Conservation (phyloP, 371 early-diverging fungal genomes). For the Umbelopsis sp. region DNA sequence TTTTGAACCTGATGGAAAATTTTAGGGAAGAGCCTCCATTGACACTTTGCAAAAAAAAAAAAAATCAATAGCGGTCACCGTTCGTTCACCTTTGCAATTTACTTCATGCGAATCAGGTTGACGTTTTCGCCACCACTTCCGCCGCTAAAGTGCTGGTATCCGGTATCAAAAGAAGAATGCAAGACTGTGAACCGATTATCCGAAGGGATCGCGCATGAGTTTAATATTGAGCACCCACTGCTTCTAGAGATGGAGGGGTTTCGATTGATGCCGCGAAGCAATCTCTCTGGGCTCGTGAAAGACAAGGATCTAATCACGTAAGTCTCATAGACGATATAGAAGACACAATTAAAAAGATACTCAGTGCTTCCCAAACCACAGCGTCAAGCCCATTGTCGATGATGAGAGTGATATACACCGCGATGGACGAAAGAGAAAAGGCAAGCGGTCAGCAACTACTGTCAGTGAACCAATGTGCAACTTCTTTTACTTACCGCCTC, state of each 20-base stretch:
- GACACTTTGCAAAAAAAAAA: no score
- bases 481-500: neutral
- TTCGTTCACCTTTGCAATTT: neutral
- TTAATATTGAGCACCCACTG: slow-evolving; percentile 2
- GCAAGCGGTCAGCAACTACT: neutral
- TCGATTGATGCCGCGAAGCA: slow-evolving; percentile 2
- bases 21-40: no score
- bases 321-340: neutral
- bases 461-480: neutral
- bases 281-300: neutral
- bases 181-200: neutral
- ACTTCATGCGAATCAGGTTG: neutral
- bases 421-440: slow-evolving; percentile 4
- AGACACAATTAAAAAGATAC: neutral
- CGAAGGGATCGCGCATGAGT: neutral
- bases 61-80: no score
- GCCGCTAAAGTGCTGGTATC: slow-evolving; percentile 4
- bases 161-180: neutral
- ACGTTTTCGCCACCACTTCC: neutral
- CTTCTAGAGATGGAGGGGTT: neutral
- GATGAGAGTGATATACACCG: neutral
- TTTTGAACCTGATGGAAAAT: no score
- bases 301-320: slow-evolving; percentile 8
- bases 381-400: slow-evolving; percentile 4
- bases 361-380: neutral